Base-by-base conservation (phyloP, 2,329 filamentous ascomycete species). In the Beauveria caledonica region DNA sequence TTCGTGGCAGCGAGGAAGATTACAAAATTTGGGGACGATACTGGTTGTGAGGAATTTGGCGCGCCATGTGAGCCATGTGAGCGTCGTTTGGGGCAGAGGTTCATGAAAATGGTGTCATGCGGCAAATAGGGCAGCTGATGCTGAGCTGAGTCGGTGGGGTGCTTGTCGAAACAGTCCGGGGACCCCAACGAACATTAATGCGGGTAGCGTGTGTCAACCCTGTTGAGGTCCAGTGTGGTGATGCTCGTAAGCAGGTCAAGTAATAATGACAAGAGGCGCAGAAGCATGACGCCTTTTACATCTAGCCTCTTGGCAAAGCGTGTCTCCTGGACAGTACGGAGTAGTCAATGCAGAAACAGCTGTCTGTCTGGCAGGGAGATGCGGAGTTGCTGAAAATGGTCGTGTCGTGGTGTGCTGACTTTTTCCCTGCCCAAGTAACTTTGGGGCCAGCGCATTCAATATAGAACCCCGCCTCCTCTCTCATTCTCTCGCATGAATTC, bases 11-110 rank as follows among this genome's bases (percentile, higher is more conserved):
- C 1, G 80, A 84, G 56, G 84, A 87, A 39, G 86, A 91, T 65
- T 86, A 85, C 68, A 76, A 76, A 40, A 74, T 89, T 49, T 97
- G 92, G 92, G 81, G 78, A 5, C 84, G 82, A 66, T 92, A 90
- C 69, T 97, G 91, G 91, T 76, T 84, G 54, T 92, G 67, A 51
- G 23, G 36, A 27, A 13, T 15, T 13, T 15, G 45, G 15, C 2
- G 13, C 25, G 45, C 33, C 33, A n/a, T n/a, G n/a, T n/a, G n/a
- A n/a, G n/a, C n/a, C 42, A 9, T 33, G 13, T 17, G 17, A 42
- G 29, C 29, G 19, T 33, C 3, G 5, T 19, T 36, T 50, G 45
- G 21, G 19, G 9, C 1, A 36, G 33, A 36, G 33, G 11, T 5
- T 36, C 4, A 36, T 36, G 4, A 36, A 36, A 36, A 36, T 36